Evolutionary conservation across 2,329 filamentous ascomycete species (phyloP), one percentile per base, ranked within the genome.

Genomic region (Sporothrix schenckii): DNA sequence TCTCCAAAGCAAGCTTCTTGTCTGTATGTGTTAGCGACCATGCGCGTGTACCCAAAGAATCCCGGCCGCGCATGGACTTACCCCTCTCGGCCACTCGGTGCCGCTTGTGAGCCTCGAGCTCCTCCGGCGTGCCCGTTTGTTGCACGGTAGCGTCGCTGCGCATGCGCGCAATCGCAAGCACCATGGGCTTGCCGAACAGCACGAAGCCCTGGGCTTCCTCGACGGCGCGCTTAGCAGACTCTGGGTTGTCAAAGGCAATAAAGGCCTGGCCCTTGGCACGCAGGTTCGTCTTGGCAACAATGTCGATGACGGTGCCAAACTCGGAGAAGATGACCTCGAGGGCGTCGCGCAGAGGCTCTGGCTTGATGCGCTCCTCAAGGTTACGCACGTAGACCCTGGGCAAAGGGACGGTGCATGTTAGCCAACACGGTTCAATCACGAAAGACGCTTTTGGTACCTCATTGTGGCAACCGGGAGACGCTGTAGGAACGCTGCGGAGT

Each of bases 201-300:
- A 96, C 92, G 79, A 99, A 99, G 10, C 93, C 94, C 76, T 97
- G 91, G 73, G 96, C 85, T 75, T 97, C 92, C 67, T 97, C 92
- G 73, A 97, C 91, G 21, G 95, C 94, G 73, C 88, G 86, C 68
- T 87, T 83, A 3, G 94, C 94, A n/a, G 89, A 88, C 69, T 93
- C 91, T n/a, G 90, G 83, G 72, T 84, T 87, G 76, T 96, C 93
- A 79, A 93, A 98, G 60, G 98, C 93, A 66, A 99, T 83, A 78
- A 99, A 99, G 0, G 95, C 95, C 81, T 99, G 95, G 14, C 95
- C 95, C 79, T 96, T 97, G 56, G 93, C 92, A 79, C 92, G 94
- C 41, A 98, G 81, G 79, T 96, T 97, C 74, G 88, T 92, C 74
- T 89, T 87, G 67, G 86, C 84, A 73, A 93, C 88, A 70, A 91